Conservation (phyloP, 139 green algal species). For the Marvania coccoides region DNA sequence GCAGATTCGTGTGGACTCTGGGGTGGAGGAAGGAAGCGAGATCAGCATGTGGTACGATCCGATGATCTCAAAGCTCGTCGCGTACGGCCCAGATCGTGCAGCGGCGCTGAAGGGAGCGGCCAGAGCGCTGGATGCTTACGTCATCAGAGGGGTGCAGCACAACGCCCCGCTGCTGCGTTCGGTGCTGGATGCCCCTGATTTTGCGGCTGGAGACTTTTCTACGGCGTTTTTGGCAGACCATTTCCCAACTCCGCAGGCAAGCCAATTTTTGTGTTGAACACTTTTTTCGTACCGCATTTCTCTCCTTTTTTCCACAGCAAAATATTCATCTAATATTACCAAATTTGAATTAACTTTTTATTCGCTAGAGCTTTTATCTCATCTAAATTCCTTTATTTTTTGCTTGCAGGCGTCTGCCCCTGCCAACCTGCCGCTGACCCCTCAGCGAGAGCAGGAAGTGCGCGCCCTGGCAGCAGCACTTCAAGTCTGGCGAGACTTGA, state of each 20-base stretch:
- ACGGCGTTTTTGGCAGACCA: constrained; percentile 20
- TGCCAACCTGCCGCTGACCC: constrained; percentile 2
- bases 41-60: constrained; percentile 74
- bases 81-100: constrained; percentile 24
- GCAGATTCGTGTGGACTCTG: constrained; percentile 68
- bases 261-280: too few species aligned
- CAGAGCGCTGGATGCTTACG: constrained; percentile 18
- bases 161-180: constrained; percentile 21
- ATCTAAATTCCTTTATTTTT: too few species aligned
- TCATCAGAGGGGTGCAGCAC: constrained; percentile 26
- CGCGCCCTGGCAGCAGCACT: constrained; percentile 13
- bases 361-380: too few species aligned
- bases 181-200: constrained; percentile 9
- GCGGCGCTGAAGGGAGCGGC: constrained; percentile 1
- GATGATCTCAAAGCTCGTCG: constrained; percentile 53
- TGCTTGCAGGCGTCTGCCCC: constrained; percentile 6
- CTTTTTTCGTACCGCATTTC: too few species aligned
- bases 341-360: too few species aligned
- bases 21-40: constrained; percentile 53
- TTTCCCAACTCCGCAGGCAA: constrained; percentile 4
- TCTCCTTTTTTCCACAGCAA: too few species aligned
- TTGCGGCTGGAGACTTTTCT: constrained; percentile 2
- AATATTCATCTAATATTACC: too few species aligned
- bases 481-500: neutral
- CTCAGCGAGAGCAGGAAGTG: constrained; percentile 3